Percentiles rank a stretch among this genome's conserved stretches.
These are phyloP conservation scores for Phytophthora multivora DNA, from an alignment of 352 stramenopile species.

Conservation along the genomic window DNA sequence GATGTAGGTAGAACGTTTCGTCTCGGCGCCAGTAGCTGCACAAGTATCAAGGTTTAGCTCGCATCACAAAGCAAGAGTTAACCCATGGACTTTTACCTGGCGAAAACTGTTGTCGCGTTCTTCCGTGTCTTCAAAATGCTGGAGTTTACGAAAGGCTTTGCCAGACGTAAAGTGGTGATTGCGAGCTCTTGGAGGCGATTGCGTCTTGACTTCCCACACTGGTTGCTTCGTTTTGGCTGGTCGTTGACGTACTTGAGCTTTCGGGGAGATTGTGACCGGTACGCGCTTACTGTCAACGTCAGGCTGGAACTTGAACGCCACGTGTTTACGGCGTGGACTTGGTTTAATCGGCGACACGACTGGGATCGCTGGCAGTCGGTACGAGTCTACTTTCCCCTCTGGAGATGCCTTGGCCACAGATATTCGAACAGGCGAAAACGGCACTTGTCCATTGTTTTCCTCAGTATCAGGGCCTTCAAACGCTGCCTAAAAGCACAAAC, in stretches of 20 bases:
- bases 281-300: background rate
- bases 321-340: slow-evolving; percentile 44
- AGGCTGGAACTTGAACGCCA: slow-evolving; percentile 39
- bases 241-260: slow-evolving; percentile 18
- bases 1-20: slow-evolving; percentile 25
- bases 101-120: slow-evolving; percentile 21
- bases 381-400: slow-evolving; percentile 13
- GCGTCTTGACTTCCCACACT: slow-evolving; percentile 29
- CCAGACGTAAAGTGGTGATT: slow-evolving; percentile 40
- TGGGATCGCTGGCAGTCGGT: slow-evolving; percentile 41
- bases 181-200: slow-evolving; percentile 38
- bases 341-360: slow-evolving; percentile 62
- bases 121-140: slow-evolving; percentile 11
- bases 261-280: slow-evolving; percentile 2
- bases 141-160: slow-evolving; percentile 25
- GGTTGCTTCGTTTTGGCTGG: slow-evolving; percentile 24
- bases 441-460: slow-evolving; percentile 6
- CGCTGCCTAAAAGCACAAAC: slow-evolving; percentile 18
- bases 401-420: background rate
- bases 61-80: background rate
- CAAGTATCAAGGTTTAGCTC: background rate
- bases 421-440: slow-evolving; percentile 31
- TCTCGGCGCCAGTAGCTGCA: slow-evolving; percentile 35
- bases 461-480: slow-evolving; percentile 8
- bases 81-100: slow-evolving; percentile 16